Evolutionary conservation across 83 land plant species (phyloP).

Genomic region (Picea abies): DNA sequence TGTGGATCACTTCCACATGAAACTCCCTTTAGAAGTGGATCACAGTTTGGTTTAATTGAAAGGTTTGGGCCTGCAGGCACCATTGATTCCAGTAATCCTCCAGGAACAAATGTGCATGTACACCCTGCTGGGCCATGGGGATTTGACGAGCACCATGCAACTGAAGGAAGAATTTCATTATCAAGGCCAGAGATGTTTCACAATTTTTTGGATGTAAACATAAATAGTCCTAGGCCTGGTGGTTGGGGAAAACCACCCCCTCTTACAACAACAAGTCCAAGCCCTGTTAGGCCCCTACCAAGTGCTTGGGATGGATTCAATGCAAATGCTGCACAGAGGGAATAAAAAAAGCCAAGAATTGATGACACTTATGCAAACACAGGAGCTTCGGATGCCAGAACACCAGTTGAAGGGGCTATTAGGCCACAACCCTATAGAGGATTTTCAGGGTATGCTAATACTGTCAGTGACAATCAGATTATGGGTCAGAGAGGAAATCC

Average conservation of each 20-base stretch:
- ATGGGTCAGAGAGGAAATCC: no score
- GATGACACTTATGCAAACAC: no score
- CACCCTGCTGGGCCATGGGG: constrained; percentile 36
- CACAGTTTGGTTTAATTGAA: constrained; percentile 22
- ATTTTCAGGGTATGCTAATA: no score
- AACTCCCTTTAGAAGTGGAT: no score
- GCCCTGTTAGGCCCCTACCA: constrained; percentile 23
- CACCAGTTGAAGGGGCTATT: no score
- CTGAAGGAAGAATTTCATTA: no score
- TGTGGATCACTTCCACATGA: no score
- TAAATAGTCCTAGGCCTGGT: constrained; percentile 19
- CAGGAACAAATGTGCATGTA: constrained; percentile 27
- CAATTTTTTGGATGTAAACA: constrained; percentile 20
- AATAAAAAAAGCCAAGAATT: constrained; percentile 48
- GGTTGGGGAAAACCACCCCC: constrained; percentile 45
- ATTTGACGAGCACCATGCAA: constrained; percentile 22
- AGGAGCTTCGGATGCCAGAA: no score
- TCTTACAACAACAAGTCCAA: constrained; percentile 17
- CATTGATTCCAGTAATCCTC: constrained; percentile 22
- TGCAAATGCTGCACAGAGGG: constrained; percentile 36
- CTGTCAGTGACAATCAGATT: no score
- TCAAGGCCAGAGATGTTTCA: no score
- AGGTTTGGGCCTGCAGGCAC: constrained; percentile 26
- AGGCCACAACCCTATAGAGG: no score
- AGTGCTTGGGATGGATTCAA: constrained; percentile 48